phyloP scores from a whole-genome alignment of 345 rosid species.

The Raphanus raphanistrum region DNA sequence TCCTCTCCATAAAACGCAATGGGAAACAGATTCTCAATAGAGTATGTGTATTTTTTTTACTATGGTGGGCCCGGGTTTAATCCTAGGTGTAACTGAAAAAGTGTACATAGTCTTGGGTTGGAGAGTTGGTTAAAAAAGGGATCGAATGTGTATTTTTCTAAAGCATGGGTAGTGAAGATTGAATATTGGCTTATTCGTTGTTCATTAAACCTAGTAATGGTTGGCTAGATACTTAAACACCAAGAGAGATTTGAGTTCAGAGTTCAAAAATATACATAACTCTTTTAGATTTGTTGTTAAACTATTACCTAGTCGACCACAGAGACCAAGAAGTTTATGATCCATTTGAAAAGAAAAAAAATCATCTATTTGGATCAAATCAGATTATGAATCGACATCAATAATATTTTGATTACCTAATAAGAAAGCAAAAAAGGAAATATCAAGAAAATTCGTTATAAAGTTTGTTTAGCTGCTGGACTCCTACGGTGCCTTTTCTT shows the following conservation, averaged over 20 bases:
- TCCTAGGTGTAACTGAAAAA: constrained; percentile 58
- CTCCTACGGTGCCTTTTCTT: neutral
- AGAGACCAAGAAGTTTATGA: neutral
- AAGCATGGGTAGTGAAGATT: constrained; percentile 30
- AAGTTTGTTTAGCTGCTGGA: too few relatives aligned
- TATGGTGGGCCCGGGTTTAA: constrained; percentile 93
- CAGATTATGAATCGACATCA: neutral
- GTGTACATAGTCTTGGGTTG: too few relatives aligned
- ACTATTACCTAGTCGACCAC: neutral
- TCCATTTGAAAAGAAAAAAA: too few relatives aligned
- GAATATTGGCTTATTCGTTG: constrained; percentile 13
- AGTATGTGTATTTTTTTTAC: constrained; percentile 88
- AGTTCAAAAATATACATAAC: constrained; percentile 6
- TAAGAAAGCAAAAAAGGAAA: neutral
- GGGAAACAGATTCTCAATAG: constrained; percentile 78
- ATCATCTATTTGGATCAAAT: too few relatives aligned
- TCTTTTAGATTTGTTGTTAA: neutral
- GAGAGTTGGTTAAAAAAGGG: too few relatives aligned
- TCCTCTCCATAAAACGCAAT: constrained; percentile 89
- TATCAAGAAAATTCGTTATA: neutral
- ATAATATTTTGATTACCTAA: neutral
- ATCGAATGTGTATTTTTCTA: constrained; percentile 23
- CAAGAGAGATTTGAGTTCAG: neutral
- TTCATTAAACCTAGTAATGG: constrained; percentile 3
- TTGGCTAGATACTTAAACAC: constrained; percentile 4